Evolutionary conservation across 768 basidiomycete species (phyloP).

Genomic region (Trametes gibbosa): DNA sequence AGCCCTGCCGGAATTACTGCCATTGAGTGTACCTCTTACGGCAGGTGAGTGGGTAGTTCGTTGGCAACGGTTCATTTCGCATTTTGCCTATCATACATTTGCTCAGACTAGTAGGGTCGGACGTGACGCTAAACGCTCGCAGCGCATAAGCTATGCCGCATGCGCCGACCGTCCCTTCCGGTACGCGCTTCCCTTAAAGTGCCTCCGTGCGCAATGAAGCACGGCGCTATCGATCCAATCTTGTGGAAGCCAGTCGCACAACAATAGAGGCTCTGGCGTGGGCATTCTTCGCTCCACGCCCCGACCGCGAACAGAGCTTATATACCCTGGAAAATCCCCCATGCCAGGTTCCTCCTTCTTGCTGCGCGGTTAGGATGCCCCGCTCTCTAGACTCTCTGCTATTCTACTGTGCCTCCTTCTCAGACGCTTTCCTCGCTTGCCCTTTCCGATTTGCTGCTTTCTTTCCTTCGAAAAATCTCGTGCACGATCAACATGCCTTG

Average conservation of each 20-base stretch:
- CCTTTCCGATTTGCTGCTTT: not conserved
- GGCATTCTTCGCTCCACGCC: conserved; percentile 18
- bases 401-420: not conserved
- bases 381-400: conserved; percentile 1
- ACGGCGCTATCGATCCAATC: conserved; percentile 26
- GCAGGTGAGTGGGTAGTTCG: conserved; percentile 7
- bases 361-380: conserved; percentile 7
- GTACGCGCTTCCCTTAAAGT: conserved; percentile 24
- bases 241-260: conserved; percentile 21
- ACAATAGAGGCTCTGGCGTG: conserved; percentile 29
- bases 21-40: conserved; percentile 7
- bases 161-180: conserved; percentile 17
- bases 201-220: conserved; percentile 22
- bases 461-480: not conserved
- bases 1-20: not conserved
- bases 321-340: not conserved
- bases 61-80: conserved; percentile 9
- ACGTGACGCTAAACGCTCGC: conserved; percentile 16
- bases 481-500: conserved; percentile 5
- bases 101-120: conserved; percentile 14
- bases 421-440: not conserved
- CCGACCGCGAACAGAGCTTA: conserved; percentile 1
- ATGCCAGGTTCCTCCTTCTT: not conserved
- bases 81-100: conserved; percentile 15
- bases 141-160: conserved; percentile 12